phyloP scores from a whole-genome alignment of 2,329 filamentous ascomycete genomes.

The Colletotrichum viniferum region DNA sequence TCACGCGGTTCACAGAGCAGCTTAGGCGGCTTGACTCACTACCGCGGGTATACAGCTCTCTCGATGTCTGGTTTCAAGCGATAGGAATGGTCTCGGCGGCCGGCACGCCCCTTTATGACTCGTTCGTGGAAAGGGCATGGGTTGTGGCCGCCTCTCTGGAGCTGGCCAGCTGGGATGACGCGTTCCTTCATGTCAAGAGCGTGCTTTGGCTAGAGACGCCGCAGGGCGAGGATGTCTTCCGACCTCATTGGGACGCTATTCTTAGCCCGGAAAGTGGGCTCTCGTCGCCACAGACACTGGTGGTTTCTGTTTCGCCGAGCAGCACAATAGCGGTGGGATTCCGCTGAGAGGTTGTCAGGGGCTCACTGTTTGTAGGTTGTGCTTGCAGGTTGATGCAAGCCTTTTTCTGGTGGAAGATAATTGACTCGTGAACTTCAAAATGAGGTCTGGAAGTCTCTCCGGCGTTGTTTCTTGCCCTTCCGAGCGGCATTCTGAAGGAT shows the following conservation, averaged over 20 bases:
- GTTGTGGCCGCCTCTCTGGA: background rate
- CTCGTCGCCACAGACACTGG: background rate
- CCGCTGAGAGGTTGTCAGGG: background rate
- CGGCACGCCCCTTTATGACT: slow-evolving; percentile 29
- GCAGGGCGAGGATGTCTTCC: slow-evolving; percentile 26
- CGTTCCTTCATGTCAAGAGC: slow-evolving; percentile 21
- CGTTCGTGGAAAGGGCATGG: slow-evolving; percentile 31
- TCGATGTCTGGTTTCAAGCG: slow-evolving; percentile 46
- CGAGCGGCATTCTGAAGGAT: background rate
- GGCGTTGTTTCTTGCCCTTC: background rate
- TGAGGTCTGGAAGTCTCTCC: background rate
- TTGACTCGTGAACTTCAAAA: background rate
- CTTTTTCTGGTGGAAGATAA: background rate
- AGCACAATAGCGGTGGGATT: background rate
- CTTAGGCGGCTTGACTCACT: slow-evolving; percentile 27
- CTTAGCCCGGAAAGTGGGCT: background rate
- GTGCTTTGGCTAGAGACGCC: slow-evolving; percentile 34
- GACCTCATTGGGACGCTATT: slow-evolving; percentile 26
- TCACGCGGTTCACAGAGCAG: slow-evolving; percentile 33
- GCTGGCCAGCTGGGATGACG: slow-evolving; percentile 8
- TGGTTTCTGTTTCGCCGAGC: background rate
- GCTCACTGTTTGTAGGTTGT: background rate
- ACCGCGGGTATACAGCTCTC: slow-evolving; percentile 22
- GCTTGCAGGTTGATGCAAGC: background rate
- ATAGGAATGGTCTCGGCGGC: slow-evolving; percentile 42